Conservation (phyloP, 768 basidiomycete genomes). For the Trametes elegans region DNA sequence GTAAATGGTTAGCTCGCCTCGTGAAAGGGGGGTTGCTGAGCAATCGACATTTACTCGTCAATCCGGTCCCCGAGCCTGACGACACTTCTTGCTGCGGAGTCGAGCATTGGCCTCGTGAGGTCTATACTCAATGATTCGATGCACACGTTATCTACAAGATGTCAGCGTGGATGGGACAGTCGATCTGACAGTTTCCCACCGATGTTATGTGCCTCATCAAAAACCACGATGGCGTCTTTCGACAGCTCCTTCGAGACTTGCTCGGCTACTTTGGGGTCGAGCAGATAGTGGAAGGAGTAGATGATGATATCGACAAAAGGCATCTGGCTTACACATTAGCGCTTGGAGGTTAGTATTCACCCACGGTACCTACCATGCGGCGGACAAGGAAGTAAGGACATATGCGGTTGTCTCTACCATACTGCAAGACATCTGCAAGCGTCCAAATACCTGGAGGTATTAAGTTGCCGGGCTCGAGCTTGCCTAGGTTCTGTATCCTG, state of each 20-base stretch:
- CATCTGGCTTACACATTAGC: conserved; percentile 53
- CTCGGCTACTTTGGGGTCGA: conserved; percentile 98
- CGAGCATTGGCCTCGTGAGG: conserved; percentile 95
- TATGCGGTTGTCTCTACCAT: conserved; percentile 79
- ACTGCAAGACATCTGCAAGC: conserved; percentile 85
- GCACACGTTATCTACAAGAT: conserved; percentile 84
- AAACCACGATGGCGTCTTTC: conserved; percentile 98
- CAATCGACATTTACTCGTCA: conserved; percentile 68
- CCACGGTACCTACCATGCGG: conserved; percentile 78
- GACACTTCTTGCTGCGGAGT: conserved; percentile 88
- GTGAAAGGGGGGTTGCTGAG: neutral
- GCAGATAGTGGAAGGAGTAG: conserved; percentile 97
- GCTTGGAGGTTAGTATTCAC: neutral
- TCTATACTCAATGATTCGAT: conserved; percentile 98
- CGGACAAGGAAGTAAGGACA: conserved; percentile 98
- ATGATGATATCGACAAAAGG: conserved; percentile 95
- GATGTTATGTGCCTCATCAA: conserved; percentile 99
- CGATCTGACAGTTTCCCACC: conserved; percentile 47
- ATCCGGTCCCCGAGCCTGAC: conserved; percentile 86
- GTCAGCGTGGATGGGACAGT: neutral
- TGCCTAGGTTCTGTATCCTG: conserved; percentile 67
- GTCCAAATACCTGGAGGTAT: conserved; percentile 92
- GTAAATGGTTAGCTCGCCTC: neutral
- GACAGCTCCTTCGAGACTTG: conserved; percentile 98
- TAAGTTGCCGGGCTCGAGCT: conserved; percentile 75